Percentiles rank a stretch among this genome's conserved stretches.
These are phyloP conservation scores for Phytophthora ramorum DNA, from an alignment of 352 stramenopile genomes.

Conservation along the genomic window DNA sequence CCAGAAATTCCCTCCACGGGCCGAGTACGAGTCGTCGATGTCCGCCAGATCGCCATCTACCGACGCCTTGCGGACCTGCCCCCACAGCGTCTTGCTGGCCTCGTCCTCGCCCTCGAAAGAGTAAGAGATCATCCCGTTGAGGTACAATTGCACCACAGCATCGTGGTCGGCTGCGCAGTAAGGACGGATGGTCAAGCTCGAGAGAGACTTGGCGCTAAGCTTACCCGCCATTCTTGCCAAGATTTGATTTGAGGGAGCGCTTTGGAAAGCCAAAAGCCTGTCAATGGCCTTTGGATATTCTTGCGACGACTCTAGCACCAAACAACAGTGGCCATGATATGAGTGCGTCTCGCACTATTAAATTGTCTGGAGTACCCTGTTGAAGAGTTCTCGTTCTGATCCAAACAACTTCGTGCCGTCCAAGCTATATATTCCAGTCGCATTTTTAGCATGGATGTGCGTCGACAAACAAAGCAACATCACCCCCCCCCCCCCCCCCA, in stretches of 20 bases:
- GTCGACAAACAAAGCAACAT: background rate
- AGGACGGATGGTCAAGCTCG: slow-evolving; percentile 25
- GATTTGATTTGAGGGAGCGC: slow-evolving; percentile 1
- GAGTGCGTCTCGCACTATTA: background rate
- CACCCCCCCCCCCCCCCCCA: too few species aligned
- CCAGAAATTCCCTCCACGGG: slow-evolving; percentile 43
- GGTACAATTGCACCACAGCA: slow-evolving; percentile 34
- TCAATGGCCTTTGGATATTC: too few species aligned
- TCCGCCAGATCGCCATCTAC: slow-evolving; percentile 41
- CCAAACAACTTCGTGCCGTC: background rate
- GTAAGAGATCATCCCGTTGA: slow-evolving; percentile 43
- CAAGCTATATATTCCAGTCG: background rate
- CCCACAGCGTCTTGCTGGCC: slow-evolving; percentile 26
- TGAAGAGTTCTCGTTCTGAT: background rate
- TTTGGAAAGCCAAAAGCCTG: too few species aligned
- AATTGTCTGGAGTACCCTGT: background rate
- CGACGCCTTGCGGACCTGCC: slow-evolving; percentile 32
- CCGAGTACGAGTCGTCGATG: slow-evolving; percentile 34
- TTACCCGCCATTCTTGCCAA: background rate
- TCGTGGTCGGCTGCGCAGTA: slow-evolving; percentile 32
- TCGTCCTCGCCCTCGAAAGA: slow-evolving; percentile 30
- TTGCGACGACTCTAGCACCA: too few species aligned
- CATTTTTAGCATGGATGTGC: slow-evolving; percentile 13
- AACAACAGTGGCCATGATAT: too few species aligned
- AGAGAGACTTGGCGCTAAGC: background rate